Conservation (phyloP, 164 flowering plant genomes). For the Macadamia integrifolia region DNA sequence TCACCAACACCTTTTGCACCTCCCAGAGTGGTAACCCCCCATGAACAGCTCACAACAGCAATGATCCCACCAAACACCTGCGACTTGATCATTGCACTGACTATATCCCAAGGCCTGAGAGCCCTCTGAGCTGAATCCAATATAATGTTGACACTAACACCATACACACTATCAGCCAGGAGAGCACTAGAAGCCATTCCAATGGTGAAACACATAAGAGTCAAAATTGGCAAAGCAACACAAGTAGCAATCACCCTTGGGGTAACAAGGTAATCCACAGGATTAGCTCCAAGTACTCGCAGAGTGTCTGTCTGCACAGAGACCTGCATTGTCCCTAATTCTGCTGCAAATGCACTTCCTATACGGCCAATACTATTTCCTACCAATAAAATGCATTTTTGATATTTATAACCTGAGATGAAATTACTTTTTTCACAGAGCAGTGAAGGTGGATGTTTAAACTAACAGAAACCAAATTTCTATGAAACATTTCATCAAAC, state of each 20-base stretch:
- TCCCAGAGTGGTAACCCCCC: constrained; percentile 90
- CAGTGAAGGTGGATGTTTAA: too few species aligned
- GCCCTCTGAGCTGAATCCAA: constrained; percentile 20
- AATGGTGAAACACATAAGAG: too few species aligned
- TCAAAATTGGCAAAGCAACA: too few species aligned
- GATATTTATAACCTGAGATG: neutral
- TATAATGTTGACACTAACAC: constrained; percentile 32
- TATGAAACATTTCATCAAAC: too few species aligned
- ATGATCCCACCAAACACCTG: constrained; percentile 79
- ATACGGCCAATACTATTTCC: too few species aligned
- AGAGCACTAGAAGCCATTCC: constrained; percentile 90
- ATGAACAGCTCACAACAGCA: constrained; percentile 78
- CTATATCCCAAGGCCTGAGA: constrained; percentile 60
- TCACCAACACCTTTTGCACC: constrained; percentile 27
- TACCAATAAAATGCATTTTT: neutral
- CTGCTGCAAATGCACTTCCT: too few species aligned
- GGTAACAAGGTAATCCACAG: too few species aligned
- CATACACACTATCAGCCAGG: constrained; percentile 72
- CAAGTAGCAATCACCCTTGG: too few species aligned
- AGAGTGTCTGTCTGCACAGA: neutral
- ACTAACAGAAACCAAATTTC: too few species aligned
- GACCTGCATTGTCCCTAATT: neutral
- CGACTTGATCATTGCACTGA: constrained; percentile 92
- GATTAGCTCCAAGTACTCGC: too few species aligned
- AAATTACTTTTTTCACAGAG: too few species aligned